phyloP scores from a whole-genome alignment of 331 rosid species.

The Rosa hybrid region DNA sequence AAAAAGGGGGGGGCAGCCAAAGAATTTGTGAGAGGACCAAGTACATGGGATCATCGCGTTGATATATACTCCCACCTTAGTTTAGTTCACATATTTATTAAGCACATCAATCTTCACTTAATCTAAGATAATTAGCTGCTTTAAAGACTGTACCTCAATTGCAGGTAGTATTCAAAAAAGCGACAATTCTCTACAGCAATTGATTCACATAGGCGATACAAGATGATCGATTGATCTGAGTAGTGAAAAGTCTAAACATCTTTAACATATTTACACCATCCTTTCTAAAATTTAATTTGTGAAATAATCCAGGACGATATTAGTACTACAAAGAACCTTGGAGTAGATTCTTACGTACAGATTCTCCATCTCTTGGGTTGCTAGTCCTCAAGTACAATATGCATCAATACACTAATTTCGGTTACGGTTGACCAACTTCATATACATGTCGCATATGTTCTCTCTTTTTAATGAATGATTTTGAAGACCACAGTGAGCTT shows the following conservation, averaged over 20 bases:
- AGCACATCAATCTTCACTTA: too few species aligned
- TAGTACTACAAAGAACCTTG: neutral
- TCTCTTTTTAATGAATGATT: slow-evolving; percentile 13
- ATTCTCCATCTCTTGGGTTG: slow-evolving; percentile 10
- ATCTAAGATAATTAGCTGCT: neutral
- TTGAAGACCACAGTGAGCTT: slow-evolving; percentile 24
- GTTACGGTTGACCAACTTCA: too few species aligned
- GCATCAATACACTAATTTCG: neutral
- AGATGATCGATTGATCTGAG: neutral
- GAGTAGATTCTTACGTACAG: neutral
- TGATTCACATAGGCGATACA: slow-evolving; percentile 17
- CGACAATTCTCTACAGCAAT: neutral
- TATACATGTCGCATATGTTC: neutral
- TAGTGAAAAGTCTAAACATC: neutral
- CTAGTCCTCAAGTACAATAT: neutral
- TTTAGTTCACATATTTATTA: neutral
- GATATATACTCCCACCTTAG: neutral
- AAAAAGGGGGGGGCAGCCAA: neutral
- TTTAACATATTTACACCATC: neutral
- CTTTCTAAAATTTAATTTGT: neutral
- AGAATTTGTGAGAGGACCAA: slow-evolving; percentile 26
- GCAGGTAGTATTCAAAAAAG: neutral
- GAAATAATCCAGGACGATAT: neutral
- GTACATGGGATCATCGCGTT: slow-evolving; percentile 27
- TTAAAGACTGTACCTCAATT: neutral